These are phyloP conservation scores for Trichoderma gamsii DNA, from an alignment of 495 filamentous ascomycete species.

Conservation along the genomic window DNA sequence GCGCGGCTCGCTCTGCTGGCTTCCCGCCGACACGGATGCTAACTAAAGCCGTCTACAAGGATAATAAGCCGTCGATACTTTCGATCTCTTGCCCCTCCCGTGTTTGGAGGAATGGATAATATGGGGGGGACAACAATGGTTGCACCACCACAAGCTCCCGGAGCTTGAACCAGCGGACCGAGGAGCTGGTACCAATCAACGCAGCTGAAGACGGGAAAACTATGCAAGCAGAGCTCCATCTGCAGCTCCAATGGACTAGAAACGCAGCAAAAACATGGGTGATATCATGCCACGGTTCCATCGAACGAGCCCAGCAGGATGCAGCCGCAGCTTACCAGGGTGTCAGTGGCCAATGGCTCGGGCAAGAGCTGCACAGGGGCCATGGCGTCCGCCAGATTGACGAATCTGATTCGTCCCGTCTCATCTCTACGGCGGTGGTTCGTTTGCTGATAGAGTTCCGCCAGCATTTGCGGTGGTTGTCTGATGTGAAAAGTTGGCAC, in stretches of 20 bases:
- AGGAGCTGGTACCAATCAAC: not conserved
- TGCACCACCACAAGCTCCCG: not conserved
- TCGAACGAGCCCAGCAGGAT: constrained; percentile 3
- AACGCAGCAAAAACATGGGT: not conserved
- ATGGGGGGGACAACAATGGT: not conserved
- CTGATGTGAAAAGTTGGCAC: not conserved
- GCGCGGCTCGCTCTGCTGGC: not conserved
- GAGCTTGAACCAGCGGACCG: not conserved
- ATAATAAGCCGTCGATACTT: not conserved
- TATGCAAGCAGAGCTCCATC: not conserved
- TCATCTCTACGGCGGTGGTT: not conserved
- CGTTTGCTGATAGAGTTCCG: constrained; percentile 4
- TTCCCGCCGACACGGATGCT: not conserved
- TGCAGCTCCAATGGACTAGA: not conserved
- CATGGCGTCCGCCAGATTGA: constrained; percentile 2
- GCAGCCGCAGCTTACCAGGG: not conserved
- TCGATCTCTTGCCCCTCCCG: not conserved
- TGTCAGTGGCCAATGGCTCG: not conserved
- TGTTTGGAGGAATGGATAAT: not conserved
- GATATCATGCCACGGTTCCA: not conserved
- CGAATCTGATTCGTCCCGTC: not conserved
- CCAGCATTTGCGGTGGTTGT: not conserved
- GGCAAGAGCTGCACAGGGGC: not conserved
- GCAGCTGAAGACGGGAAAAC: not conserved
- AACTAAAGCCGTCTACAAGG: not conserved